phyloP scores from a whole-genome alignment of 441 rosid genomes.

The Macaranga tanarius region DNA sequence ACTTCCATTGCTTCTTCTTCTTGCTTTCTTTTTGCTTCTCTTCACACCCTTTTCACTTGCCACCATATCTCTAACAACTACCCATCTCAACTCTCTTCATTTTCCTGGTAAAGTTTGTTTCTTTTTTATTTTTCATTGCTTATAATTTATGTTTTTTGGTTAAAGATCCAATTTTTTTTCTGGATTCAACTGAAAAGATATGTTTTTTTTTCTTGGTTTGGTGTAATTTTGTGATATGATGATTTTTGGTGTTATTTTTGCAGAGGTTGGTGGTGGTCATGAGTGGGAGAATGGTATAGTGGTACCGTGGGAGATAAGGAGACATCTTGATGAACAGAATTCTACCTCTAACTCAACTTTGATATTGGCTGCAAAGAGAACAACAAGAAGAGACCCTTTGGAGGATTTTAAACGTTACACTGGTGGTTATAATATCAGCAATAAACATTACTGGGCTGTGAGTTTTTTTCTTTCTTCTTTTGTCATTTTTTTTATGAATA shows the following conservation, averaged over 20 bases:
- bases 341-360: conserved; percentile 41
- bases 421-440: conserved; percentile 94
- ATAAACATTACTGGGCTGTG: conserved; percentile 73
- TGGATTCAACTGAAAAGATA: neutral
- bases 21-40: conserved; percentile 27
- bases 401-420: conserved; percentile 50
- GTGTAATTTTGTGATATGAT: neutral
- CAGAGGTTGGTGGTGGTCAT: conserved; percentile 16
- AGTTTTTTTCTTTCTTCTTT: neutral
- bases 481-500: no score
- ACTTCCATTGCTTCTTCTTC: conserved; percentile 26
- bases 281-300: conserved; percentile 27
- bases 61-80: conserved; percentile 9
- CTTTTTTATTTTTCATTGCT: neutral
- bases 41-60: conserved; percentile 21
- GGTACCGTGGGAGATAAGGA: conserved; percentile 42
- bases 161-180: neutral
- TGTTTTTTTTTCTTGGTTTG: no score
- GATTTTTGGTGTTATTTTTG: neutral
- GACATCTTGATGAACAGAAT: conserved; percentile 45
- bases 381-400: conserved; percentile 66
- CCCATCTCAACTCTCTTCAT: conserved; percentile 14
- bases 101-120: conserved; percentile 22
- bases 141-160: neutral
- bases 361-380: conserved; percentile 70